phyloP scores from a whole-genome alignment of 257 asterid species.

The Anisodus acutangulus region DNA sequence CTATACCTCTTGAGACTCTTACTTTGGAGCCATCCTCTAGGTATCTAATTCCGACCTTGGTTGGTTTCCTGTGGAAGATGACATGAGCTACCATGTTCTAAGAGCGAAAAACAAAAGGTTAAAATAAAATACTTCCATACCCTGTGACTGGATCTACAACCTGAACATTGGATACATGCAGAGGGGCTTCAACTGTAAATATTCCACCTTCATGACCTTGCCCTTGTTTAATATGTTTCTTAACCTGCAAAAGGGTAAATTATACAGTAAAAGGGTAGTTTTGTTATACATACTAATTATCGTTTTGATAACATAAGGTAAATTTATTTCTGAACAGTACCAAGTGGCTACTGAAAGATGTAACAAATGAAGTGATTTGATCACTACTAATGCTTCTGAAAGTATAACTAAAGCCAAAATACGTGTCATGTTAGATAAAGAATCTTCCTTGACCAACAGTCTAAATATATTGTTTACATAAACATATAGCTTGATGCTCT shows the following conservation, averaged over 20 bases:
- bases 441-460: background rate
- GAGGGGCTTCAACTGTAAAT: conserved; percentile 94
- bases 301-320: background rate
- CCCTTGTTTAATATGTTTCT: conserved; percentile 95
- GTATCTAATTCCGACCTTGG: conserved; percentile 79
- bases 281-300: background rate
- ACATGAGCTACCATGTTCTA: conserved; percentile 36
- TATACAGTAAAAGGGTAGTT: background rate
- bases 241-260: conserved; percentile 60
- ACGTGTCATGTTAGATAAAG: background rate
- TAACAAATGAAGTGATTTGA: background rate
- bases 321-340: background rate
- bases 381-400: background rate
- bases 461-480: background rate
- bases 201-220: conserved; percentile 99
- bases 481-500: background rate
- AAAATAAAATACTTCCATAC: conserved; percentile 43
- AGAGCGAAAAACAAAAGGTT: background rate
- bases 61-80: conserved; percentile 64
- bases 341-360: background rate
- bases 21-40: conserved; percentile 88
- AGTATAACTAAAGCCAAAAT: background rate
- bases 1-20: conserved; percentile 87
- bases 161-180: conserved; percentile 91
- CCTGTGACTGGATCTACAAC: conserved; percentile 90